Base-by-base conservation (phyloP, 306 rosid genomes). In the Glycine latifolia region DNA sequence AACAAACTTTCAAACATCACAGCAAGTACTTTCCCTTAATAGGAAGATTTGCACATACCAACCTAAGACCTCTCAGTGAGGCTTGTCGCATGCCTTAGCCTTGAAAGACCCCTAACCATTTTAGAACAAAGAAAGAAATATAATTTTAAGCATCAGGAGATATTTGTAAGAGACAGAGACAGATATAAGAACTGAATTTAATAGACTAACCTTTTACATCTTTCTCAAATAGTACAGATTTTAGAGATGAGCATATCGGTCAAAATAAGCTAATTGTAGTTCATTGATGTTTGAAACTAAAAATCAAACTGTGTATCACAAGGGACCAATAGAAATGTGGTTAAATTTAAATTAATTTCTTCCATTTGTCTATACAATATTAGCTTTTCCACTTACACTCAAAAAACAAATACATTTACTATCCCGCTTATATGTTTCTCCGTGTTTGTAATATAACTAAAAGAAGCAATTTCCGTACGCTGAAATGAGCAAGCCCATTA, bases 391-490 rank as follows among this genome's bases (percentile, higher is more conserved):
- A 55, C 60, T 84, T 43, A 43, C 58, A 78, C 56, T 56, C 77
- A 68, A 78, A 78, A 75, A 73, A 59, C 58, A 20, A 84, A 79
- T 74, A 76, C 87, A 77, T 78, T 65, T 72, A 68, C 50, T 74
- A 55, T 52, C 71, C 63, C 73, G 81, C 63, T 75, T 73, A 76
- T 50, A 71, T 17, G 33, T 41, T 54, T 80, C 79, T 66, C 73
- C 62, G 47, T 67, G 78, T 62, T 49, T 53, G 80, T 69, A 70
- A 61, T 78, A 31, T 37, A 48, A 74, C 69, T 61, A 61, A 73
- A 84, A 47, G 68, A 84, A 84, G 86, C 68, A 48, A 59, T 69
- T 61, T 62, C 65, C 82, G 7, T 59, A 85, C 56, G 82, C 79
- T 85, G 79, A 83, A 81, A 50, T 69, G 81, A 81, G 66, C 77